Conservation (phyloP, 768 basidiomycete species). For the Tulasnella sp. region DNA sequence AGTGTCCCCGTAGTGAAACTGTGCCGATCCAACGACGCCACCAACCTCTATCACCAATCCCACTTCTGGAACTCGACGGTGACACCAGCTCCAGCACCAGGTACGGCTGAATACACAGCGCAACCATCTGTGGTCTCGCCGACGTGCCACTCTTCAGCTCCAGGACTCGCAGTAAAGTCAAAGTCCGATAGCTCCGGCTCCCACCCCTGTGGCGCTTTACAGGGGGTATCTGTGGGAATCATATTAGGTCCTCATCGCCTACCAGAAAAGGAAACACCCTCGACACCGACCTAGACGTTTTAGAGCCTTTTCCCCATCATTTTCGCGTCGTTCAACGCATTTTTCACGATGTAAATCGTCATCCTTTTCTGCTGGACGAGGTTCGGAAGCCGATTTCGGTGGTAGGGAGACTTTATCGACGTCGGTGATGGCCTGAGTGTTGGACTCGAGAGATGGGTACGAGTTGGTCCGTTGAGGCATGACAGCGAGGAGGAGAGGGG, state of each 20-base stretch:
- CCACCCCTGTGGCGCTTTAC: background rate
- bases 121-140: background rate
- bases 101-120: background rate
- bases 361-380: background rate
- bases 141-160: constrained; percentile 1
- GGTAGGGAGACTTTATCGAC: background rate
- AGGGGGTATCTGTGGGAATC: background rate
- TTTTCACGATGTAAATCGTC: background rate
- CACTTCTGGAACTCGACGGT: constrained; percentile 4
- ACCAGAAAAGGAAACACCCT: background rate
- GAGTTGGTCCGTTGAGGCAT: background rate
- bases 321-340: background rate
- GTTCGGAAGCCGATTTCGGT: background rate
- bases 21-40: background rate
- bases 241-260: background rate
- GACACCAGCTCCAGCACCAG: background rate
- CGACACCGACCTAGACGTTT: background rate
- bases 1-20: too few relatives aligned
- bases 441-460: background rate
- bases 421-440: background rate
- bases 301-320: background rate
- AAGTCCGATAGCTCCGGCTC: background rate
- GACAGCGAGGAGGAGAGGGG: background rate
- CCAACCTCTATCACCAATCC: background rate
- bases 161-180: background rate